Evolutionary conservation across 23 red algal genomes (phyloP), one percentile per base, ranked within the genome.

Genomic region (Gracilaria gracilis): DNA sequence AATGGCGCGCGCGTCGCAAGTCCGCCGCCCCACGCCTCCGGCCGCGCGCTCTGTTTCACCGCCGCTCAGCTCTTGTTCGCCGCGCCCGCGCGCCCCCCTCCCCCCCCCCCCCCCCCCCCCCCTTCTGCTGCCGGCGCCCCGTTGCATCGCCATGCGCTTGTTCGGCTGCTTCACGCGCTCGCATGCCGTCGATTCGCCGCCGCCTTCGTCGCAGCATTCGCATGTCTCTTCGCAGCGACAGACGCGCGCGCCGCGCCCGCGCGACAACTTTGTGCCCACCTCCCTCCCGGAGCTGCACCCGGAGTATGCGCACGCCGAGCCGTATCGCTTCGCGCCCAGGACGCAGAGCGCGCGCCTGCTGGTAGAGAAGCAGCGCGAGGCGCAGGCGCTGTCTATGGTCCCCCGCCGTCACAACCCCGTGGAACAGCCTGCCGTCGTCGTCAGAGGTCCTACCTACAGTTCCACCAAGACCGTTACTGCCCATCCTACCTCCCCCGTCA

Each of bases 231-330:
- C 72, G 2, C 4, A 46, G 8, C 38, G 46, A 40, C 7, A 24
- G 8, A 50, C 11, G 14, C 72, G 11, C 2, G 4, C 31, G 9
- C 46, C 72, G 1, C 50, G 3, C 14, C 32, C 64, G 1, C 38
- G 25, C 23, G 46, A 51, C 72, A 50, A n/a, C 72, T 77, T 77
- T 33, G 72, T 77, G 4, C 89, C 89, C 23, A 61, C 89, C 53
- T 92, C 89, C 53, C 78, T 92, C 79, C 79, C 89, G 11, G 89
- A 92, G 35, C 80, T 92, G 28, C 89, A 92, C 37, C 89, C 89
- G 15, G 89, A 92, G 25, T 92, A 92, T 69, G 89, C 89, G 3
- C 89, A 92, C 65, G 48, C 89, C 20, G 89, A 92, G 40, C 89
- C 89, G 9, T 92, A 92, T 57, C 70, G 80, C 64, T 92, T 92